Base-by-base conservation (phyloP, 1,139 yeast genomes). In the Yamadazyma mexicana region DNA sequence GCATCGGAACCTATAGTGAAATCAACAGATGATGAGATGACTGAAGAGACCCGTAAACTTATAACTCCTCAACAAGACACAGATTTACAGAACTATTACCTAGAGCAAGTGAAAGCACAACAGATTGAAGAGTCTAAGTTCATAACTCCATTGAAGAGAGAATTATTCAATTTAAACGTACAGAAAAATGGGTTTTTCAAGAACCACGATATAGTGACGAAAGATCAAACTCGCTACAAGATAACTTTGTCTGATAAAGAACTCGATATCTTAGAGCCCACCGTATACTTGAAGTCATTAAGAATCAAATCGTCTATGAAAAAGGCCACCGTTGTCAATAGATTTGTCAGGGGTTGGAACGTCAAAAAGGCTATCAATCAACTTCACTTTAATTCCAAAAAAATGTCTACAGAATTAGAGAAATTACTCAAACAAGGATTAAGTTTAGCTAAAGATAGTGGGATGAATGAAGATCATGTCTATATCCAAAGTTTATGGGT, bases 401-500 rank as follows among this genome's bases (percentile, higher is more conserved):
- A 83, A 55, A 79, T 88, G 65, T 79, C 95, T 31, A 77, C 84
- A 38, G 96, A 88, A 51, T 75, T 89, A 44, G 92, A 83, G 40
- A 84, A 81, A 48, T 68, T 91, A 61, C 73, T 92, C 44, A 79
- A 82, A 54, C 70, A 77, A 38, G 96, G 95, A 9, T 59, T 87
- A 35, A 74, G 78, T 37, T 89, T 87, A 55, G 89, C 91, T 20
- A 67, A 75, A 46, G 68, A 66, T 33, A 63, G 83, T 48, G 81
- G 83, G 2, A 62, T 85, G 47, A 64, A 83, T 48, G 75, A 79
- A 16, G 77, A 83, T 49, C 75, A 75, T 31, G 62, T 91, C 39
- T 87, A 83, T 55, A 77, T 92, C 45, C 81, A 84, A 38, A 87
- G 87, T 56, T 79, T 89, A 48, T 92, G 98, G 98, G 83, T 82